Percentiles rank a stretch among this genome's conserved stretches.
phyloP scores from a whole-genome alignment of 176 grass and related monocot species.

The Pontederia paniculata region DNA sequence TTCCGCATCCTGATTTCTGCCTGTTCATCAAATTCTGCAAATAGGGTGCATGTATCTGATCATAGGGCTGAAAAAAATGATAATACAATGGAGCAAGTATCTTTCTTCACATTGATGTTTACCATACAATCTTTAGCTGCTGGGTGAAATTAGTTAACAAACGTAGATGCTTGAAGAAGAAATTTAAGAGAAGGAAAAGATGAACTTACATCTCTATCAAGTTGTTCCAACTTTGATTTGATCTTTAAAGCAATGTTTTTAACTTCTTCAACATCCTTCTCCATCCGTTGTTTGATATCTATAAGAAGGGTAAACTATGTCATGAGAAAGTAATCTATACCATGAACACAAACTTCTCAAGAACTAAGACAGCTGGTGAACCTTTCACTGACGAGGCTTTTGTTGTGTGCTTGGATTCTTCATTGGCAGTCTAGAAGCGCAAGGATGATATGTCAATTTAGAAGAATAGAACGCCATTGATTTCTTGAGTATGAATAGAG shows the following conservation, averaged over 20 bases:
- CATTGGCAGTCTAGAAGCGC: conserved; percentile 22
- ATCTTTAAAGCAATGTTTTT: conserved; percentile 31
- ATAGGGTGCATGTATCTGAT: background rate
- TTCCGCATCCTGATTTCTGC: conserved; percentile 30
- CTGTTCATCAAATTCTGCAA: conserved; percentile 34
- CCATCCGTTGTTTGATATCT: conserved; percentile 42
- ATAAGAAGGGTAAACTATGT: background rate
- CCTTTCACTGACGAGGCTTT: conserved; percentile 44
- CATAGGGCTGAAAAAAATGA: background rate
- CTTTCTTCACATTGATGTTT: background rate
- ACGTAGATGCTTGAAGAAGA: background rate
- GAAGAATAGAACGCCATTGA: background rate
- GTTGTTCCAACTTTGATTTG: conserved; percentile 31
- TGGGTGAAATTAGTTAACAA: background rate
- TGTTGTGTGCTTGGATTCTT: conserved; percentile 26
- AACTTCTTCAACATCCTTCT: conserved; percentile 41
- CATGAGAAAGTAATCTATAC: background rate
- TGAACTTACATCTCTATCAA: conserved; percentile 34
- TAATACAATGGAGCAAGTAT: background rate
- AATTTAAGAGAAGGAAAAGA: background rate
- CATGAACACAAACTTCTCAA: background rate
- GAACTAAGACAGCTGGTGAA: background rate
- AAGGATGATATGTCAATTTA: background rate
- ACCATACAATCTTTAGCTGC: background rate
- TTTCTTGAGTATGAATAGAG: background rate